Evolutionary conservation across 495 filamentous ascomycete species (phyloP).

Genomic region (Margaritispora aquatica): DNA sequence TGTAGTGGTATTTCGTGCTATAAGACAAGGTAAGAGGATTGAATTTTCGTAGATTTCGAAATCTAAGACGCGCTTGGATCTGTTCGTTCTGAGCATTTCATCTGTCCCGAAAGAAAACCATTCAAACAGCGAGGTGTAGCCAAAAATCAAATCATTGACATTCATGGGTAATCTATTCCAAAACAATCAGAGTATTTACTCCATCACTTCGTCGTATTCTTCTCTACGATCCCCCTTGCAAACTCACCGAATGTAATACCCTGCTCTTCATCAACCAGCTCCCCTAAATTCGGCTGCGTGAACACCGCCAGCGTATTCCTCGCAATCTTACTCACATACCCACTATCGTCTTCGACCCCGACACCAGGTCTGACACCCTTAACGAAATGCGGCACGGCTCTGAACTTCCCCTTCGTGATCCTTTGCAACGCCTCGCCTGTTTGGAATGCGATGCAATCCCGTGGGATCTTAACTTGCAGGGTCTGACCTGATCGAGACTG

Average conservation of each 20-base stretch:
- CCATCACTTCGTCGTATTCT: slow-evolving; percentile 55
- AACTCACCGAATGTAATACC: slow-evolving; percentile 81
- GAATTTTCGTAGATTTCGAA: too few species aligned
- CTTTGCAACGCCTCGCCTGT: slow-evolving; percentile 87
- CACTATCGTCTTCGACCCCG: slow-evolving; percentile 25
- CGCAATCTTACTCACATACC: slow-evolving; percentile 46
- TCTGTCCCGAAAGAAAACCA: too few species aligned
- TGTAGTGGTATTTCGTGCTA: too few species aligned
- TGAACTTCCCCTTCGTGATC: slow-evolving; percentile 83
- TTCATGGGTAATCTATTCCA: too few species aligned
- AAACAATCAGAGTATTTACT: too few species aligned
- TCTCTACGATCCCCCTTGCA: slow-evolving; percentile 74
- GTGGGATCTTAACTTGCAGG: slow-evolving; percentile 83
- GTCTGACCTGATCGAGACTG: slow-evolving; percentile 70
- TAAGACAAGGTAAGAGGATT: too few species aligned
- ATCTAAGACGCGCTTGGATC: too few species aligned
- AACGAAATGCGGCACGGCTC: slow-evolving; percentile 95
- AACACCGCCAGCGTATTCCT: slow-evolving; percentile 95
- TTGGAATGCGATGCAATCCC: slow-evolving; percentile 90
- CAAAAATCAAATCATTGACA: too few species aligned
- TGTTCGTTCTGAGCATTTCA: too few species aligned
- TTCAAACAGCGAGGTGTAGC: too few species aligned
- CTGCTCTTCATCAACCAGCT: slow-evolving; percentile 68
- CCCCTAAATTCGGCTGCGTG: slow-evolving; percentile 90
- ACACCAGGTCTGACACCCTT: slow-evolving; percentile 52